Evolutionary conservation across 2,329 filamentous ascomycete genomes (phyloP), one percentile per base, ranked within the genome.

Genomic region (Lachnellula cervina): DNA sequence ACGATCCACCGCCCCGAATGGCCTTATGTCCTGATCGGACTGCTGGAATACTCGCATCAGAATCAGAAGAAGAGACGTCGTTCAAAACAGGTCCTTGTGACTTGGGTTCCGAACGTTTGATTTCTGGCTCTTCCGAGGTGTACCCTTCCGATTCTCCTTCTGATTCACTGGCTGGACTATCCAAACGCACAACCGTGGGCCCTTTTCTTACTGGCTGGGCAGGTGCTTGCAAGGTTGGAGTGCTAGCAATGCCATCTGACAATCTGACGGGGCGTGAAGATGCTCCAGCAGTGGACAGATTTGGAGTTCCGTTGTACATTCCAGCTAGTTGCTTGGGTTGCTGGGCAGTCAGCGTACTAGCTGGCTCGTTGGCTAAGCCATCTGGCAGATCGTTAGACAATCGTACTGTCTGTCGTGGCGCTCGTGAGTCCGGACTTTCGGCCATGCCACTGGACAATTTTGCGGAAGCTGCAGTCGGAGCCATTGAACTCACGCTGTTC

Each of bases 141-240:
- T 46, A 19, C 11, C 46, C 45, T 19, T 19, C 8, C 5, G 37
- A 51, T 13, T 58, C 52, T 23, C 55, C 47, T 45, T 63, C 59
- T 2, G 52, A 60, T 17, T 60, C 59, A 5, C 57, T 46, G 9
- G 54, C 56, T 23, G 60, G 51, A 53, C 64, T 63, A 42, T 57
- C 42, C n/a, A 68, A 51, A 37, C 66, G 57, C 16, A 68, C 65
- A 42, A 68, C 51, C 2, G 65, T 68, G 6, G 64, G 64, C 2
- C 60, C 59, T 47, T 63, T 63, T 32, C 59, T 60, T 5, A 35
- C 50, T 38, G 40, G 51, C 19, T 14, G 42, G n/a, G 35, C 35
- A 23, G 32, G 17, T 38, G 52, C 45, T 21, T 34, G 45, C 3
- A 34, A 32, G 8, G 48, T 19, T 37, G 53, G 34, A 14, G 35